Evolutionary conservation across 345 rosid species (phyloP).

Genomic region (Gossypium sturtianum): DNA sequence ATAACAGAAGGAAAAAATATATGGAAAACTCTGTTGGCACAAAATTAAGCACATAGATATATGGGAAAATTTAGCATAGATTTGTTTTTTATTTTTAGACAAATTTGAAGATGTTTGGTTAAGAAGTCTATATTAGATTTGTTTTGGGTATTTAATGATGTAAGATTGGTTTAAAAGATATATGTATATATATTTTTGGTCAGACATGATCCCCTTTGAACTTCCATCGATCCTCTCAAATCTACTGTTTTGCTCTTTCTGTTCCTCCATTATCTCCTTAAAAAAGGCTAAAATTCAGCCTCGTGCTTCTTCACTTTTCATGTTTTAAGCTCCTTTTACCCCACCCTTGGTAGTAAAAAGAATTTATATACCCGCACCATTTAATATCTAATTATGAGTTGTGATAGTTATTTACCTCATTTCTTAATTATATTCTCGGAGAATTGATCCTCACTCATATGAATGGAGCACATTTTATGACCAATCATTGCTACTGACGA

Average conservation of each 20-base stretch:
- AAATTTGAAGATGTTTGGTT: slow-evolving; percentile 14
- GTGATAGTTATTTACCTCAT: too few relatives aligned
- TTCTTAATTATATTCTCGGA: accelerated
- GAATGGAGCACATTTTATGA: too few relatives aligned
- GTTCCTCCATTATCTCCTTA: slow-evolving; percentile 38
- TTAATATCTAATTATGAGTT: too few relatives aligned
- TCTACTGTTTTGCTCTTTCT: slow-evolving; percentile 21
- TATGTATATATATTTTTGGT: slow-evolving; percentile 10
- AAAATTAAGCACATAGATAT: slow-evolving; percentile 34
- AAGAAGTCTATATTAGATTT: slow-evolving; percentile 11
- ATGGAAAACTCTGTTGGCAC: slow-evolving; percentile 6
- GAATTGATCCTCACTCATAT: accelerated
- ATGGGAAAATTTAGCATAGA: slow-evolving; percentile 17
- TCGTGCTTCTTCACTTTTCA: slow-evolving; percentile 37
- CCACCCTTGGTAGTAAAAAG: background rate
- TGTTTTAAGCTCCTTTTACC: slow-evolving; percentile 9
- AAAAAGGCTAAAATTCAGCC: slow-evolving; percentile 45
- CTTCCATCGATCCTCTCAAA: slow-evolving; percentile 26
- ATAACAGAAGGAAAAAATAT: background rate
- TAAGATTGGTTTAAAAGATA: slow-evolving; percentile 31
- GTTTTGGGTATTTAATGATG: slow-evolving; percentile 21
- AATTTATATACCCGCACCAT: background rate
- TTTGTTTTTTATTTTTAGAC: background rate
- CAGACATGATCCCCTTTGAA: slow-evolving; percentile 31
- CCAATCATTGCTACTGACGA: accelerated